Conservation (phyloP, 192 early-diverging fungal species). For the Geosiphon pyriformis region DNA sequence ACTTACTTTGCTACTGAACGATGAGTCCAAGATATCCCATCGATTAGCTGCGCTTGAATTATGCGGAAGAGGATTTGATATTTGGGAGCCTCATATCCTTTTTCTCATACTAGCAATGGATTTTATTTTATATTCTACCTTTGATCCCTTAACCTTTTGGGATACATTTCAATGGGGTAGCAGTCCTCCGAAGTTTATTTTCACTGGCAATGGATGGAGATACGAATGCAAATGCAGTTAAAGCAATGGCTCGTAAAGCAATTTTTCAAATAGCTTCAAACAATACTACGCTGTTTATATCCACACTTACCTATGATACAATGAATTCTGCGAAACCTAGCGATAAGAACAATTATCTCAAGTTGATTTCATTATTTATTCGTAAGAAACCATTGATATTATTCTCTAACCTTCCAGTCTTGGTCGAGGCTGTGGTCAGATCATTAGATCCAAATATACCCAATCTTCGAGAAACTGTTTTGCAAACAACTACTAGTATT, state of each 20-base stretch:
- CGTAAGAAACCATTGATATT: constrained; percentile 69
- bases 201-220: constrained; percentile 42
- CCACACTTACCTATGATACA: constrained; percentile 70
- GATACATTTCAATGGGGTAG: constrained; percentile 51
- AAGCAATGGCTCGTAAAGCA: constrained; percentile 58
- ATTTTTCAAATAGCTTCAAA: constrained; percentile 64
- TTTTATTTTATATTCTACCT: not conserved
- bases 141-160: constrained; percentile 12
- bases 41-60: constrained; percentile 65
- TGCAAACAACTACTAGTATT: constrained; percentile 51
- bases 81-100: constrained; percentile 67
- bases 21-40: constrained; percentile 47
- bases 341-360: constrained; percentile 57
- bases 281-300: constrained; percentile 64
- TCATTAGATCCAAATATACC: constrained; percentile 76
- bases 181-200: constrained; percentile 58
- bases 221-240: constrained; percentile 33
- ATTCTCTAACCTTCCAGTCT: constrained; percentile 50
- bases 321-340: constrained; percentile 54
- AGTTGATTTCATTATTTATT: constrained; percentile 68
- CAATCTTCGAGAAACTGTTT: constrained; percentile 61
- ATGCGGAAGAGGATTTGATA: constrained; percentile 62
- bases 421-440: constrained; percentile 77
- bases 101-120: not conserved
- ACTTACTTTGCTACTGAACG: constrained; percentile 57